phyloP scores from a whole-genome alignment of 169 alveolate species.

The Perkinsus chesapeaki region DNA sequence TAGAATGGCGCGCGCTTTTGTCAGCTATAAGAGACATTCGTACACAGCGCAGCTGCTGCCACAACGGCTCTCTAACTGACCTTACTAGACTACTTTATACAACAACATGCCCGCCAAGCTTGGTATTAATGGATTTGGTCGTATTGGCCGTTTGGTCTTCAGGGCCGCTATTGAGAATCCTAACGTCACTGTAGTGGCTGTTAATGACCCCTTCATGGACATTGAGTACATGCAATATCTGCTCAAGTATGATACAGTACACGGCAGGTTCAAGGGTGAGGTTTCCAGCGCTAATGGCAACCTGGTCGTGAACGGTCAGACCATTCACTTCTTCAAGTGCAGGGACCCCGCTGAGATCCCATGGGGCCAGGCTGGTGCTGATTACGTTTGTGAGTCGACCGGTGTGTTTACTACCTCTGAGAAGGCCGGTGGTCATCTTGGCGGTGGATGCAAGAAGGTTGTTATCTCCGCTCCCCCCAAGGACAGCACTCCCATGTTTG shows the following conservation, averaged over 20 bases:
- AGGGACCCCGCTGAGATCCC: conserved; percentile 85
- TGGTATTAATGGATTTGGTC: conserved; percentile 99
- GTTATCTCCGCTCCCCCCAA: conserved; percentile 97
- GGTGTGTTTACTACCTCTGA: conserved; percentile 90
- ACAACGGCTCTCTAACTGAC: not conserved
- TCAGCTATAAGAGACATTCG: not conserved
- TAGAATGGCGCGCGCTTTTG: not conserved
- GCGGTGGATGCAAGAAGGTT: conserved; percentile 93
- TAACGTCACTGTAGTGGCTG: conserved; percentile 71
- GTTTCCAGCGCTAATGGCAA: conserved; percentile 53
- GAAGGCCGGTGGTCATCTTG: conserved; percentile 74
- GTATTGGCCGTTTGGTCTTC: conserved; percentile 97
- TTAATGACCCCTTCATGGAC: conserved; percentile 90
- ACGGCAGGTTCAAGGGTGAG: conserved; percentile 76
- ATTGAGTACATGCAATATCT: conserved; percentile 81
- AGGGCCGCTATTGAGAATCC: conserved; percentile 81
- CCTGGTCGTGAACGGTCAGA: conserved; percentile 62
- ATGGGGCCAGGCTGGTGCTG: conserved; percentile 90
- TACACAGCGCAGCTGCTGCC: not conserved
- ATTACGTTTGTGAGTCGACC: conserved; percentile 91
- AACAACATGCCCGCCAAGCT: conserved; percentile 73
- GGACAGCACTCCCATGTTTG: conserved; percentile 91
- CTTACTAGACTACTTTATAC: not conserved
- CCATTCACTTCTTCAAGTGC: conserved; percentile 56
- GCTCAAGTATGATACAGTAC: conserved; percentile 91